Base-by-base conservation (phyloP, 2,329 filamentous ascomycete genomes). In the Hymenoscyphus linearis region DNA sequence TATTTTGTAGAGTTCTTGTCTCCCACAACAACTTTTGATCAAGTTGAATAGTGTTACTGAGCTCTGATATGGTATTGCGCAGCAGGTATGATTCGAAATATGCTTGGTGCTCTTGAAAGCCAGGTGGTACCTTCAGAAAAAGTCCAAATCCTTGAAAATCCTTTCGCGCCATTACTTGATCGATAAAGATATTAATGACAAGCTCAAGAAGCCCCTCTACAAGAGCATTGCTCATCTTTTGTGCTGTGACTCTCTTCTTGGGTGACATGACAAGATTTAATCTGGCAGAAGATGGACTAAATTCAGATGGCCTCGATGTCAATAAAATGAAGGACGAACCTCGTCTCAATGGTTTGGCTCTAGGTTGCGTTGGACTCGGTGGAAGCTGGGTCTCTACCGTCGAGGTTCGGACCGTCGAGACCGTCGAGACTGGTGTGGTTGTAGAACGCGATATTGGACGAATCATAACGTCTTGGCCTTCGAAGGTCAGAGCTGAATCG, bases 31-130 rank as follows among this genome's bases (percentile, higher is more conserved):
- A 77, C 60, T 87, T 85, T 69, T 90, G 85, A 65, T 93, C 84
- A 1, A 88, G 76, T 63, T 90, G 85, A 9, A 98, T 81, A 25
- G 85, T 80, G 61, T 83, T 89, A 36, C 84, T 84, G 16, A 96
- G 76, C 34, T 89, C 85, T 2, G 85, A 82, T 53, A 97, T 82
- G 0, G 90, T 86, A 65, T 88, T 88, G 31, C 87, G 85, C 22
- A 98, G 78, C 2, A 98, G 78, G 71, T 93, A 97, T 0, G 95
- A 96, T 71, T 96, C 91, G 67, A 99, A 97, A 72, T 93, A 96
- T 0, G 92, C 91, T 70, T 97, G 93, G 68, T 98, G 92, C 72
- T 98, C 95, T 67, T 93, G 85, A 70, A 96, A 96, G 0, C 93
- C 93, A 0, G 95, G 91, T 1, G 96, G 95, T 0, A 93, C 89